Conservation (phyloP, 106 monocot species). For the Dioscorea alata region DNA sequence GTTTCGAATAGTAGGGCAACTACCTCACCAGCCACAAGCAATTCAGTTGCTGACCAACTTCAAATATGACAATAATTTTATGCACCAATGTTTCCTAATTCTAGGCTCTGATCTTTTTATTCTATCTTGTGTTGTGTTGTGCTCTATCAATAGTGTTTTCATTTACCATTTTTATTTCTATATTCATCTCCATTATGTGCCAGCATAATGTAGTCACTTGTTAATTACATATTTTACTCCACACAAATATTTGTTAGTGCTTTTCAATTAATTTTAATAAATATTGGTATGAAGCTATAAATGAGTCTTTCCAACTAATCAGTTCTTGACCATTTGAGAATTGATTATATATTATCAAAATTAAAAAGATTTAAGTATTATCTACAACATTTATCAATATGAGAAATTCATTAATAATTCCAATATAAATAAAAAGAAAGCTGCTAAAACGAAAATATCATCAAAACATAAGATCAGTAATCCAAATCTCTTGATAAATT, state of each 20-base stretch:
- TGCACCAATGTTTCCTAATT: background rate
- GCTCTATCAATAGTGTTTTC: background rate
- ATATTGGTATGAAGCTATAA: background rate
- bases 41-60: conserved; percentile 25
- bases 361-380: background rate
- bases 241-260: background rate
- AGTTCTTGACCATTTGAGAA: background rate
- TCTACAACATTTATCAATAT: too few species aligned
- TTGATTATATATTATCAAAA: background rate
- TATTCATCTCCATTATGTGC: background rate
- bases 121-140: background rate
- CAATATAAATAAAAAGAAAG: too few species aligned
- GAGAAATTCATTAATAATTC: too few species aligned
- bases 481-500: too few species aligned
- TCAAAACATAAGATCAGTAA: too few species aligned
- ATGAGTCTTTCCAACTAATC: background rate
- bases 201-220: background rate
- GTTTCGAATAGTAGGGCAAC: conserved; percentile 25
- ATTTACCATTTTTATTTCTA: background rate
- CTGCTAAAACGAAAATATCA: too few species aligned
- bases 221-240: background rate
- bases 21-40: conserved; percentile 39
- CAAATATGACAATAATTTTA: conserved; percentile 26
- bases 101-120: background rate
- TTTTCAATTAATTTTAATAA: too few species aligned